phyloP scores from a whole-genome alignment of 495 filamentous ascomycete species.

The Tuber brumale region DNA sequence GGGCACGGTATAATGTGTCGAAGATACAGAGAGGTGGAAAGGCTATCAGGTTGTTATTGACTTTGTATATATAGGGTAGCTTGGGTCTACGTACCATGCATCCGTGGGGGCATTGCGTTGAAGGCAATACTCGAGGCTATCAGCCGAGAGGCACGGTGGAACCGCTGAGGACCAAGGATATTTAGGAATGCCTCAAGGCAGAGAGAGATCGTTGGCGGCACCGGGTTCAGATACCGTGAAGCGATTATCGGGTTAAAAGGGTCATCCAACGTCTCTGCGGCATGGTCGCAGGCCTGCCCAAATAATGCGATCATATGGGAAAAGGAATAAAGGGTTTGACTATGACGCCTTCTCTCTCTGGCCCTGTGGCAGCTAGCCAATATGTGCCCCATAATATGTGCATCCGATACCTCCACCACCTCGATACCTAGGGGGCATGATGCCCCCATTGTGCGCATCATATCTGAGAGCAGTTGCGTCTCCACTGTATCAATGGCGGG shows the following conservation, averaged over 20 bases:
- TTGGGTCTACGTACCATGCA: neutral
- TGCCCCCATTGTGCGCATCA: neutral
- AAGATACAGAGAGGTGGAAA: neutral
- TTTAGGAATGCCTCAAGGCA: neutral
- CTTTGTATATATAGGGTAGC: neutral
- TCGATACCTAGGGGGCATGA: neutral
- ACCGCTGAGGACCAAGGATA: neutral
- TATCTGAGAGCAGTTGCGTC: neutral
- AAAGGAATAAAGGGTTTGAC: no score
- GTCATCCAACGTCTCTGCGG: rapidly evolving
- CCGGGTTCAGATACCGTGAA: neutral
- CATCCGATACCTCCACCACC: neutral
- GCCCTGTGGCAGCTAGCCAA: no score
- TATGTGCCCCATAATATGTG: neutral
- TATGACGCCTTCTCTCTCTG: no score
- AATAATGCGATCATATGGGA: neutral
- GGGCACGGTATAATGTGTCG: neutral
- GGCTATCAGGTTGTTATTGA: neutral
- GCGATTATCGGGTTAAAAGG: neutral
- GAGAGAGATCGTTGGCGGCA: neutral
- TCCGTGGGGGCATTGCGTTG: neutral
- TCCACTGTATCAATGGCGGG: neutral
- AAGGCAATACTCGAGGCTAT: neutral
- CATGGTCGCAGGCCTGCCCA: neutral
- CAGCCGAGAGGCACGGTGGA: neutral